Evolutionary conservation across 306 rosid genomes (phyloP).

Genomic region (Cucumis cinereus): DNA sequence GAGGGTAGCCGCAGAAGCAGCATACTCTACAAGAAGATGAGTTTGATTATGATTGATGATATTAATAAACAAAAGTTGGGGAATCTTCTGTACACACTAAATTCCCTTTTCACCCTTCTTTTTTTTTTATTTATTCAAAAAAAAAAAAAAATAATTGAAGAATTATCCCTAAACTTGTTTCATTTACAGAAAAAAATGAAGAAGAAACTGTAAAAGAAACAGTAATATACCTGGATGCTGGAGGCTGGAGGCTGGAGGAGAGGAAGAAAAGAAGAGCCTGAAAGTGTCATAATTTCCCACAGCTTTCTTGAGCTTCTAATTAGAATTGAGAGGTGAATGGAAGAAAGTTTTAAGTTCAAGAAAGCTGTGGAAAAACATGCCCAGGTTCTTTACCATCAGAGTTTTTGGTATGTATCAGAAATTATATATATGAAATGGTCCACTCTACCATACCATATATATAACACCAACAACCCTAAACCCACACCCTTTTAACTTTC

Average conservation of each 20-base stretch:
- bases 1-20: neutral
- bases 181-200: neutral
- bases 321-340: too few species aligned
- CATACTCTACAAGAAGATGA: conserved; percentile 25
- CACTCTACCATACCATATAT: conserved; percentile 5
- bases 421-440: neutral
- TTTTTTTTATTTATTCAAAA: too few species aligned
- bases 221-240: neutral
- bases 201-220: too few species aligned
- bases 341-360: conserved; percentile 57
- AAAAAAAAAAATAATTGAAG: neutral
- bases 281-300: conserved; percentile 49
- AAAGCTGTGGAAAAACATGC: conserved; percentile 99
- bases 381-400: conserved; percentile 18
- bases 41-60: conserved; percentile 37
- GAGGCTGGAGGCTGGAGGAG: too few species aligned
- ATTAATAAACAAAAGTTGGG: conserved; percentile 37
- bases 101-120: conserved; percentile 1
- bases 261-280: neutral
- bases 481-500: conserved; percentile 24
- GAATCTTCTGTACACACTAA: conserved; percentile 65
- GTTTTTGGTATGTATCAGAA: too few species aligned
- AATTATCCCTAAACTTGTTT: neutral
- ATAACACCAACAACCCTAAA: too few species aligned
- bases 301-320: conserved; percentile 97